Base-by-base conservation (phyloP, 1,284 basidiomycete genomes). In the Ganoderma lucidum region DNA sequence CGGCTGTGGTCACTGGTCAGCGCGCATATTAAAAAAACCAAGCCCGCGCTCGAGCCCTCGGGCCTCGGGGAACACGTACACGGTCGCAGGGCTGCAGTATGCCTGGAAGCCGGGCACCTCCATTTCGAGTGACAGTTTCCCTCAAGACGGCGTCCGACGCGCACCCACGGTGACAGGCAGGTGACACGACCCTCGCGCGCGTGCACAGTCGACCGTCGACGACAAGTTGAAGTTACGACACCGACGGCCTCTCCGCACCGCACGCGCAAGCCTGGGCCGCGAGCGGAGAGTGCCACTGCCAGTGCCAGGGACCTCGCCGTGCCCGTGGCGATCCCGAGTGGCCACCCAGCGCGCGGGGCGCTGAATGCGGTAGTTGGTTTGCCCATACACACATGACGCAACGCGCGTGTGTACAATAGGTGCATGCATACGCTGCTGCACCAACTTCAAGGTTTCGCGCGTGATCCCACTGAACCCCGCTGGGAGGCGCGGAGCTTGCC, bases 141-240 rank as follows among this genome's bases (percentile, higher is more conserved):
- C 56, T 59, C 56, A 59, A 39, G 35, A 59, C 35, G 56, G 35
- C 35, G 56, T 56, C 56, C 32, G 9, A 17, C 56, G 19, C 35
- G 35, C 56, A 32, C 56, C 35, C 56, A 39, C 19, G 35, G 6
- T 59, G 56, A 59, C 56, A 59, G 35, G 15, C 32, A 39, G 35
- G 32, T 59, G 56, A 39, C 56, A 59, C 32, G 56, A 17, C 56
- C 56, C 32, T 23, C 56, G 56, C 56, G 56, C 56, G 32, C 56
- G 56, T 35, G 32, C 53, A 35, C 32, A 56, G 53, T 32, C 32
- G 53, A 17, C 53, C 45, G 45, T 48, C 45, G 9, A n/a, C n/a
- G 45, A 48, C 30, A 23, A 23, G 23, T 23, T 23, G 23, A 23
- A 23, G 23, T 23, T 23, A 23, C 23, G 23, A 51, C 48, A 23